phyloP scores from a whole-genome alignment of 1,284 basidiomycete genomes.

The Laetiporus sulphureus region DNA sequence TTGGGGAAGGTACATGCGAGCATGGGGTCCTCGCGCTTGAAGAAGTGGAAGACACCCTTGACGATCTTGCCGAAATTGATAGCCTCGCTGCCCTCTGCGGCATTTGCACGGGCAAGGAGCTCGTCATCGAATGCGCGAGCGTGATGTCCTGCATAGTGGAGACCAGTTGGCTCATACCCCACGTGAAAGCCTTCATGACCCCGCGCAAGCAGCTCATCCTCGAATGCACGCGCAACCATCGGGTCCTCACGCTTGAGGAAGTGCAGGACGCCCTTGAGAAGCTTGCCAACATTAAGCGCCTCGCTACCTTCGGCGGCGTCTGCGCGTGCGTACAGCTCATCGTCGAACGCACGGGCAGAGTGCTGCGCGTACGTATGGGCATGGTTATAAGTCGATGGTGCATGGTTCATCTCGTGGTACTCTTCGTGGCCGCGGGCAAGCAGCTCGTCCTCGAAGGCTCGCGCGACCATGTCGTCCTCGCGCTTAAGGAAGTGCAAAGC shows the following conservation, averaged over 20 bases:
- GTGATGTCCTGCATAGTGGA: too few species aligned
- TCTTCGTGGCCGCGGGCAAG: too few species aligned
- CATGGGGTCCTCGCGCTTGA: conserved; percentile 1
- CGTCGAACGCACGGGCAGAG: neutral
- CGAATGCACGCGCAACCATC: conserved; percentile 1
- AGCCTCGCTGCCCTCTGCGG: neutral
- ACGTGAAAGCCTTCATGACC: too few species aligned
- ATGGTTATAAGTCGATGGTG: too few species aligned
- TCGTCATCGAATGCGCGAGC: too few species aligned
- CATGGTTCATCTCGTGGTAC: too few species aligned
- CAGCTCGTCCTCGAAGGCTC: conserved; percentile 1
- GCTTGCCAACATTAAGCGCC: neutral
- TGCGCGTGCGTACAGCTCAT: conserved; percentile 1
- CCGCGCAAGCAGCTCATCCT: conserved; percentile 2
- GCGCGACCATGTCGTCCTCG: conserved; percentile 1
- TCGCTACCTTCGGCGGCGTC: neutral
- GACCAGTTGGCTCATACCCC: too few species aligned
- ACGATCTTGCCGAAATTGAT: neutral
- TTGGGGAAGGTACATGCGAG: too few species aligned
- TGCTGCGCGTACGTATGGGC: too few species aligned
- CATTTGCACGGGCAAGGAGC: neutral
- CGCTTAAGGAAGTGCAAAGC: neutral
- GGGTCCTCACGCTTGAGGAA: conserved; percentile 7
- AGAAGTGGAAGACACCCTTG: neutral
- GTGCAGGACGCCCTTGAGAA: neutral